Base-by-base conservation (phyloP, 495 filamentous ascomycete genomes). In the Tetracladium marchalianum region DNA sequence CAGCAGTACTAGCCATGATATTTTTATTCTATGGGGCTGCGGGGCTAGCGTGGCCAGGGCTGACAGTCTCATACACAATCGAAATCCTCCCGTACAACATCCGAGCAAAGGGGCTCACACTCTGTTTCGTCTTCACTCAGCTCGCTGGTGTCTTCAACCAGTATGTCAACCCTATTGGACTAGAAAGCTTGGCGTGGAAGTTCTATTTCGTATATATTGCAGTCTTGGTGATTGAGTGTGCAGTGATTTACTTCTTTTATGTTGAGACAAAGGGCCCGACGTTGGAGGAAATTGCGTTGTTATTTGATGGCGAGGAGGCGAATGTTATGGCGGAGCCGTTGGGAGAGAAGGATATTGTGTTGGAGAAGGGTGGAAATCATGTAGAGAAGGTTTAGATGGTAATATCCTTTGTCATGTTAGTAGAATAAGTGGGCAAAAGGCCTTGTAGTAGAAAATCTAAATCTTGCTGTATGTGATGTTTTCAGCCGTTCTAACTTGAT, bases 261-360 rank as follows among this genome's bases (percentile, higher is more conserved):
- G 50, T 60, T 12, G 62, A 61, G 46, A 65, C 62, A 8, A 58
- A 57, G 37, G 50, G 50, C 17, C 53, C 47, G 0, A 59, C 55
- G 11, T 49, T 65, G 15, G 62, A 62, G 49, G 60, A 59, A 49
- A 75, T 81, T 46, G 71, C 75, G 3, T 59, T 63, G 40, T 67
- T 76, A 41, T 81, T 82, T 52, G 78, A 80, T 53, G 77, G 78
- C 12, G 69, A 72, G 8, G 56, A 63, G 11, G 76, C 76, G 40
- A 16, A 61, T 41, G 66, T 77, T 27, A 27, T 19, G 71, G 69
- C 11, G 57, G 19, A 22, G 15, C 11, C 41, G 17, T 13, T 40
- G 38, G 5, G 5, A 4, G 11, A 40, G 19, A 40, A 16, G 38
- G 17, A 19, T 17, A 5, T 27, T 27, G 22, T 27, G 22, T 3